Base-by-base conservation (phyloP, 192 early-diverging fungal genomes). In the Chytriomyces confervae region DNA sequence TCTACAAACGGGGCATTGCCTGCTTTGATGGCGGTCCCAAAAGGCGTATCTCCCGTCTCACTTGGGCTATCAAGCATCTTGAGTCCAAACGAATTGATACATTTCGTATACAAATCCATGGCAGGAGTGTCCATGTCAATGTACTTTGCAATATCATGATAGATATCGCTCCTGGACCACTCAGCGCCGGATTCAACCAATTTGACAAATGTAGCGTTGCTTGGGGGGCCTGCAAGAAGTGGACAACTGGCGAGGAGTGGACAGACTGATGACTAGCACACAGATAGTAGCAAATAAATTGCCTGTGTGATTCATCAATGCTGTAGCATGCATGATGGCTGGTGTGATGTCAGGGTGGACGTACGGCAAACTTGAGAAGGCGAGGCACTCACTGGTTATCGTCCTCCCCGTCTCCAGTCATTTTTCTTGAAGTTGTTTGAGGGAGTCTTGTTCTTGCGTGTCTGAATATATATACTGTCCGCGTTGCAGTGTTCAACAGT, bases 51-150 rank as follows among this genome's bases (percentile, higher is more conserved):
- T 27, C 24, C 24, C 63, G 63, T 65, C 27, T 13, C 10, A 13
- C 11, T 65, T 65, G 13, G 63, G 63, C 10, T 65, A 65, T 65
- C 63, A 13, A 65, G 27, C 63, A 65, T 65, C 63, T 13, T 20
- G 11, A 27, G 13, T 20, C 63, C 63, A 24, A 65, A 65, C 10
- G 27, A 65, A 20, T 65, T 65, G 27, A 65, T 27, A 13, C 18
- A 1, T 36, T 27, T 65, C 27, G 13, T 10, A 36, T 65, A 65
- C 64, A 65, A 6, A 27, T n/a, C 64, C 0, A 29, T 6, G 5
- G 5, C 29, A 0, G 64, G n/a, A 65, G 64, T 23, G 29, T 18
- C n/a, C 16, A 36, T 36, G 36, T 36, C 36, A 36, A 65, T 65
- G 36, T 23, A 43, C 4, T 18, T 16, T 23, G 64, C 64, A 65